Conservation (phyloP, 2,329 filamentous ascomycete species). For the Microthyrium microscopicum region DNA sequence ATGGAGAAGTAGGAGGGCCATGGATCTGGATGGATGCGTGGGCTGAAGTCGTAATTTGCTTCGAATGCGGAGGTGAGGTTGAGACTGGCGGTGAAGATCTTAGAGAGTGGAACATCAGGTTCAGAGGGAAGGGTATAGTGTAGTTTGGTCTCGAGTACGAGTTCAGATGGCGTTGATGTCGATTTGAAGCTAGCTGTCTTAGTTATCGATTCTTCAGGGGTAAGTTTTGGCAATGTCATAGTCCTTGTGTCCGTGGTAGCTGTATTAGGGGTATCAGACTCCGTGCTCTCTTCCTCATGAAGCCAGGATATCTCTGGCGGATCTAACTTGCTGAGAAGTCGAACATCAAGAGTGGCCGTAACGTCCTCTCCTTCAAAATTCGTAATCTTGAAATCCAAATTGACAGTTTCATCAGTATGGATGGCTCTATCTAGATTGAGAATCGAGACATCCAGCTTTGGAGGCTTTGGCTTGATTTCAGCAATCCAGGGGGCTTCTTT, state of each 20-base stretch:
- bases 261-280: slow-evolving; percentile 13
- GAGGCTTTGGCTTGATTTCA: slow-evolving; percentile 64
- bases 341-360: slow-evolving; percentile 51
- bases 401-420: slow-evolving; percentile 68
- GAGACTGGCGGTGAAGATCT: slow-evolving; percentile 51
- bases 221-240: slow-evolving; percentile 20
- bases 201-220: slow-evolving; percentile 16
- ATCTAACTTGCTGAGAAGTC: slow-evolving; percentile 41
- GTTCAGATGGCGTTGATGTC: slow-evolving; percentile 32
- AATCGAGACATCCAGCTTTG: slow-evolving; percentile 67
- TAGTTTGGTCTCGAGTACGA: slow-evolving; percentile 55
- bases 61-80: slow-evolving; percentile 73
- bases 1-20: slow-evolving; percentile 76
- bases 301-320: slow-evolving; percentile 2
- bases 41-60: slow-evolving; percentile 74
- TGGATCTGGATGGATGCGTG: slow-evolving; percentile 55
- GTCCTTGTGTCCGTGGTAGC: too few species aligned
- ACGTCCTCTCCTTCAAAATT: slow-evolving; percentile 77
- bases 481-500: slow-evolving; percentile 21
- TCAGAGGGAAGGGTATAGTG: slow-evolving; percentile 69
- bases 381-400: slow-evolving; percentile 49
- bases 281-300: neutral
- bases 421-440: slow-evolving; percentile 51
- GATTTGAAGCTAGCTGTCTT: slow-evolving; percentile 23
- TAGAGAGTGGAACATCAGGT: slow-evolving; percentile 62